Evolutionary conservation across 345 rosid species (phyloP), one percentile per base, ranked within the genome.

Genomic region (Trapa bicornis): DNA sequence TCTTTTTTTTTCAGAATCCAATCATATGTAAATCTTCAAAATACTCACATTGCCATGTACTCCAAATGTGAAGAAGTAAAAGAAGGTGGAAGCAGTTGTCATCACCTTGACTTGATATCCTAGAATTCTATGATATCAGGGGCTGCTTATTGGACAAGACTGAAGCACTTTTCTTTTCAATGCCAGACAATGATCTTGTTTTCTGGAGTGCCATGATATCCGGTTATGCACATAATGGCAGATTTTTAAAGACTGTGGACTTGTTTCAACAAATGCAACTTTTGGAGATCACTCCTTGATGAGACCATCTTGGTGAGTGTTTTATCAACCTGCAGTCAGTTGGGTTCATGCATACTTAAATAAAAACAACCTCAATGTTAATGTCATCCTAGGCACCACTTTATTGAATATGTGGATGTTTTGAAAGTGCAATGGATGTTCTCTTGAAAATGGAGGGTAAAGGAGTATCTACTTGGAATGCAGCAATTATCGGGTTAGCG

Each of bases 81-180:
- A 7, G 65, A 71, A 3, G 87, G 87, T 1, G 74, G 66, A 80
- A 66, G 33, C 69, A 83, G 70, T 85, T 47, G 66, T 60, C 67
- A 69, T 35, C n/a, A 61, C 54, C 65, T 79, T 75, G 84, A 85
- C 73, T 68, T 68, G 58, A 67, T 85, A 48, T 83, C 89, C 22
- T 85, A 87, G 87, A 85, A 83, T 69, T 83, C 89, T 38, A 83
- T 85, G 85, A 72, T 83, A 65, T 76, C 84, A n/a, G 89, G 70
- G 71, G 77, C 33, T 77, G 81, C 6, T 74, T 69, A 47, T 17
- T 85, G 4, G 83, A 83, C 50, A 78, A 76, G 71, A 87, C 89
- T 0, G 71, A 73, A 74, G 71, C 65, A 68, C 73, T 85, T 64
- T 85, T 85, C 72, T 77, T 78, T 68, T 67, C 72, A 39, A 79